Evolutionary conservation across 2,329 filamentous ascomycete genomes (phyloP).

Genomic region (Elsinoe arachidis): DNA sequence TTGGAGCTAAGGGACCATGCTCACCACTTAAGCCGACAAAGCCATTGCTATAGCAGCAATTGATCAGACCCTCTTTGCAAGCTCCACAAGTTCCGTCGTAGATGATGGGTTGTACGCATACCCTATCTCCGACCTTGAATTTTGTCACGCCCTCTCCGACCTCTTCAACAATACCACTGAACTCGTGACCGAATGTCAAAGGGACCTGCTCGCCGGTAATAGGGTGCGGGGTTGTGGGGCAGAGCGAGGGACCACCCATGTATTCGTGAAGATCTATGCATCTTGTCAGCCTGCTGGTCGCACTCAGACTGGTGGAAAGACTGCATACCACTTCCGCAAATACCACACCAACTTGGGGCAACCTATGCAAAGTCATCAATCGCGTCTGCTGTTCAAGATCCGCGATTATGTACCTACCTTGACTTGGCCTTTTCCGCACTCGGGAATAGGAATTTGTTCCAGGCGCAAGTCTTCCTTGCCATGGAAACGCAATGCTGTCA

Average conservation of each 20-base stretch:
- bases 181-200: slow-evolving; percentile 48
- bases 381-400: background rate
- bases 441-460: slow-evolving; percentile 27
- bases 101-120: slow-evolving; percentile 46
- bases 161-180: slow-evolving; percentile 44
- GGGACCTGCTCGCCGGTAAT: slow-evolving; percentile 45
- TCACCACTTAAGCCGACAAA: slow-evolving; percentile 44
- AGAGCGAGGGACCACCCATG: slow-evolving; percentile 30
- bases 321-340: slow-evolving; percentile 22
- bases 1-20: slow-evolving; percentile 12
- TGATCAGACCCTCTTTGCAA: slow-evolving; percentile 44
- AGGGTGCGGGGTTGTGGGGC: slow-evolving; percentile 45
- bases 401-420: slow-evolving; percentile 16
- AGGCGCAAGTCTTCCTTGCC: slow-evolving; percentile 29
- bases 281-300: background rate
- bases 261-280: slow-evolving; percentile 27
- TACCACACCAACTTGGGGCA: slow-evolving; percentile 30
- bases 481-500: slow-evolving; percentile 33
- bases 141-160: slow-evolving; percentile 40
- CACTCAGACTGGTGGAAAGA: background rate
- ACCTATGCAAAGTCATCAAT: slow-evolving; percentile 16
- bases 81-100: slow-evolving; percentile 46
- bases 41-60: slow-evolving; percentile 47
- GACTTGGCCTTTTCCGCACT: slow-evolving; percentile 28
- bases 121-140: slow-evolving; percentile 41